Base-by-base conservation (phyloP, 805 yeast genomes). In the Yarrowia deformans region DNA sequence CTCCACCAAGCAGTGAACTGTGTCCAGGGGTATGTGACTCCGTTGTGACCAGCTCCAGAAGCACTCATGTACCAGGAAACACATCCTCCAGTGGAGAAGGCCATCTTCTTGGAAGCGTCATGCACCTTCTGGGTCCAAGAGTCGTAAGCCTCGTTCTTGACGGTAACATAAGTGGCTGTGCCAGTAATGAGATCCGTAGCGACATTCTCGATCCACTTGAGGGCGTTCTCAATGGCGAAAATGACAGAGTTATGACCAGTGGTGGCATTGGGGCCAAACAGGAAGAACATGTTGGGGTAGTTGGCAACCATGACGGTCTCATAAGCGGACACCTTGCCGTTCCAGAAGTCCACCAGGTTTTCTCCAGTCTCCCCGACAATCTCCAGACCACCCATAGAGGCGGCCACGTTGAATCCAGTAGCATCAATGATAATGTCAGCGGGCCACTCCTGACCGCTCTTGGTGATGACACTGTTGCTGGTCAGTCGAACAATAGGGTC, bases 171-270 rank as follows among this genome's bases (percentile, higher is more conserved):
- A 8, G 45, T 19, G 3, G 70, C 70, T 6, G 69, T 35, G 10
- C 70, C 71, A 8, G 35, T 46, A 35, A 71, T 18, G n/a, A 63
- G 48, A 13, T 37, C 40, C 0, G 68, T 18, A 12, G 70, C 69
- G 8, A 71, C 70, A 14, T 61, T 67, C 32, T 71, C 67, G 40
- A 69, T 46, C 42, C 48, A 71, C 60, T 42, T 55, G 46, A 71
- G 66, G 16, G 70, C 71, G 48, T 69, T 71, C 43, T 71, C 73
- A 54, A 71, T 58, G 18, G 72, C 69, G 37, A 71, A 61, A 35
- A 71, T 32, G 40, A 71, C 70, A 48, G 70, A 63, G 49, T 71
- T 69, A 37, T 71, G 73, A 7, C 73, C 73, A n/a, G 73, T 71
- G 14, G 71, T 69, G 35, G 69, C 46, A 37, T 71, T 71, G 32